Evolutionary conservation across 164 flowering plant genomes (phyloP), one percentile per base, ranked within the genome.

Genomic region (Warburgia ugandensis): DNA sequence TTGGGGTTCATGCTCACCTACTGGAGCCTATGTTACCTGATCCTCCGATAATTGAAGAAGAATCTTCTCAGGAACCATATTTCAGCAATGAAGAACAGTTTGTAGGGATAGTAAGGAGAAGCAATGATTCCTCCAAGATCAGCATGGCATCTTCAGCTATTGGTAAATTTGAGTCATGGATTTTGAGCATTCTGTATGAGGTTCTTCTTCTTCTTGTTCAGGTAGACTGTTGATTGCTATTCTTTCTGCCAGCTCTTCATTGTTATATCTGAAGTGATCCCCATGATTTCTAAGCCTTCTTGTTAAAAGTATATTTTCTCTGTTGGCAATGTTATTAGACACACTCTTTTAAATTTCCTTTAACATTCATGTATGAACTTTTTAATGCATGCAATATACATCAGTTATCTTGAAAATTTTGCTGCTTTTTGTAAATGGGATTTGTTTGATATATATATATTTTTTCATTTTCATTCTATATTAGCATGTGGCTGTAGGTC

Each of bases 1-100:
- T 94, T 58, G 99, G 94, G 39, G 95, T 94, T 65, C 99, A 94
- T 83, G 96, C 82, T 59, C 99, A 89, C 41, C 67, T 94, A 52
- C 66, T 94, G 70, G 99, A 86, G 74, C 96, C 96, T 35, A 72
- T 84, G 66, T 59, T 74, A 36, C 57, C 59, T 55, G 86, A 84
- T 58, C 50, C 76, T 53, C 60, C 94, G 29, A 69, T 79, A 35
- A 77, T 86, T 67, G 90, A 83, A 56, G 95, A 94, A 68, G 89
- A 50, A 51, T 76, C 66, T 62, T 58, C 81, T 43, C 74, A 77
- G 64, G 91, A 82, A 58, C 41, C 66, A 14, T 73, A 68, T 46
- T 53, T 74, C 52, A 80, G 73, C 43, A 63, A 55, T 65, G 89
- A 76, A 55, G 68, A 65, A 38, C 74, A 69, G 50, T 50, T 68